Percentiles rank a stretch among this genome's conserved stretches.
These are phyloP conservation scores for Endocladia muricata DNA, from an alignment of 31 red algal genomes.

Conservation along the genomic window DNA sequence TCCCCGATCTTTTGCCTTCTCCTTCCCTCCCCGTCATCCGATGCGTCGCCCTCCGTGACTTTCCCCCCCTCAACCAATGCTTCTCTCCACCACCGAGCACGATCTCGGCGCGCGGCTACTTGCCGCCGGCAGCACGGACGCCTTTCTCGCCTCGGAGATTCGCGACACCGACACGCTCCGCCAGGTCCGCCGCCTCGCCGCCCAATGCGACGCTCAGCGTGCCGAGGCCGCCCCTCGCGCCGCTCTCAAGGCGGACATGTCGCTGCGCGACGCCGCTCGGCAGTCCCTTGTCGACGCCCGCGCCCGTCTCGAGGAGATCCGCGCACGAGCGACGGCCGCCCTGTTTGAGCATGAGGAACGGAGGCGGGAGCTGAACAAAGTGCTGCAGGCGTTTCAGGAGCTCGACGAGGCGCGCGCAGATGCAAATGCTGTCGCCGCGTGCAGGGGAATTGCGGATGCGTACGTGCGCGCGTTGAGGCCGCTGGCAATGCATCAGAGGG, in stretches of 20 bases:
- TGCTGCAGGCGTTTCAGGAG: slow-evolving; percentile 20
- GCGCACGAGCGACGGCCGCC: slow-evolving; percentile 9
- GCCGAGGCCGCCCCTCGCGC: not conserved
- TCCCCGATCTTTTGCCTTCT: too few relatives aligned
- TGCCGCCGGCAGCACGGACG: not conserved
- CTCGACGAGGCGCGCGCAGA: slow-evolving; percentile 25
- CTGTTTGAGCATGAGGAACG: slow-evolving; percentile 33
- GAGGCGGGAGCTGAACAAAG: not conserved
- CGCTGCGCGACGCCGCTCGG: slow-evolving; percentile 24
- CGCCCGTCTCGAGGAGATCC: slow-evolving; percentile 36
- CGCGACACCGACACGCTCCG: slow-evolving; percentile 24
- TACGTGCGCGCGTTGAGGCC: slow-evolving; percentile 30
- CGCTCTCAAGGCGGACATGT: slow-evolving; percentile 15
- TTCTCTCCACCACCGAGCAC: not conserved
- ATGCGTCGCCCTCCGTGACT: too few relatives aligned
- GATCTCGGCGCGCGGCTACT: slow-evolving; percentile 11
- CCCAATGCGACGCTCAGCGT: slow-evolving; percentile 19
- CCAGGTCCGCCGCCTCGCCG: slow-evolving; percentile 19
- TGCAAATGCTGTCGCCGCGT: slow-evolving; percentile 27
- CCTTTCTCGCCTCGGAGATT: slow-evolving; percentile 13
- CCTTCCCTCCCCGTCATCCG: too few relatives aligned
- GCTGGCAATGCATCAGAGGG: slow-evolving; percentile 29
- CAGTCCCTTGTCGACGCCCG: slow-evolving; percentile 15
- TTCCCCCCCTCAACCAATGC: too few relatives aligned
- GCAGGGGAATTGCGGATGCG: slow-evolving; percentile 46